phyloP scores from a whole-genome alignment of 1,139 yeast genomes.

The Yamadazyma blattariae region DNA sequence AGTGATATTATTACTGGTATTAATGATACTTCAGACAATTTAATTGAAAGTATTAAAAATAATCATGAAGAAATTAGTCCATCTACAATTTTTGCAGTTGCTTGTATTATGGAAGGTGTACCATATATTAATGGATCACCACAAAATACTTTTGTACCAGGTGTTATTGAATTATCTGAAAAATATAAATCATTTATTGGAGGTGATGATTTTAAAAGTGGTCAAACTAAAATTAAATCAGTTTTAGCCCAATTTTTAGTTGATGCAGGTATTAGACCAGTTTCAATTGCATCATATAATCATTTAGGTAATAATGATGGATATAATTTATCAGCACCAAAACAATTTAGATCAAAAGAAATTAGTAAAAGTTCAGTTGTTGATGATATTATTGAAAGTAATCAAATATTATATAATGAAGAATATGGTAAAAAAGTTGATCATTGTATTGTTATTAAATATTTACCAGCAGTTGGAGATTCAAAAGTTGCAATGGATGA shows the following conservation, averaged over 20 bases:
- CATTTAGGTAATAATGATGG: constrained; percentile 98
- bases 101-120: constrained; percentile 80
- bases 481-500: constrained; percentile 98
- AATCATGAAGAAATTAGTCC: constrained; percentile 88
- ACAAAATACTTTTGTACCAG: constrained; percentile 96
- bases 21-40: constrained; percentile 83
- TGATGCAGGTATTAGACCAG: constrained; percentile 95
- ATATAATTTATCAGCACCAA: constrained; percentile 84
- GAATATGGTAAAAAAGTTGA: constrained; percentile 78
- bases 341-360: constrained; percentile 94
- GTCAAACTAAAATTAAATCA: constrained; percentile 93
- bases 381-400: constrained; percentile 91
- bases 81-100: constrained; percentile 89
- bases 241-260: constrained; percentile 94
- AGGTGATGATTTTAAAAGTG: constrained; percentile 96
- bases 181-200: constrained; percentile 75
- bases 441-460: constrained; percentile 94
- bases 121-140: constrained; percentile 97
- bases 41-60: constrained; percentile 67
- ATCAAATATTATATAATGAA: constrained; percentile 80
- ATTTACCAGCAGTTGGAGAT: constrained; percentile 92
- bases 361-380: constrained; percentile 91
- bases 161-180: constrained; percentile 88
- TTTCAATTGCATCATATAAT: constrained; percentile 91
- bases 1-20: constrained; percentile 76